These are phyloP conservation scores for Rhododendron kiyosumense DNA, from an alignment of 148 eudicot species.

Conservation along the genomic window DNA sequence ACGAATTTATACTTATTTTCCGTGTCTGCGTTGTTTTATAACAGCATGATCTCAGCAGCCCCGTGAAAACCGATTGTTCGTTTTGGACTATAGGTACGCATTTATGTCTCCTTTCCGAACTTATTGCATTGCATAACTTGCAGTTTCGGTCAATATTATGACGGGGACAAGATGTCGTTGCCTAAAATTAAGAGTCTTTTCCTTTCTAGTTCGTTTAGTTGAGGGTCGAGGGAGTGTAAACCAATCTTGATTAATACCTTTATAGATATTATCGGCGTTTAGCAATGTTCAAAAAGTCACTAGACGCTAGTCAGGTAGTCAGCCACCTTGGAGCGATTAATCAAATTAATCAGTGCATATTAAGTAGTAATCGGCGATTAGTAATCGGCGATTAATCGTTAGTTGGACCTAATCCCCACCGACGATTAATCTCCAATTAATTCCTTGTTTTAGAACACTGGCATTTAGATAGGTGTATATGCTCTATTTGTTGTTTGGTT, in stretches of 20 bases:
- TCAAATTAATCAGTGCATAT: no score
- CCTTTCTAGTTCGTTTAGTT: not conserved
- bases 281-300: not conserved
- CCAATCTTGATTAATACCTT: not conserved
- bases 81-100: constrained; percentile 88
- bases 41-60: constrained; percentile 63
- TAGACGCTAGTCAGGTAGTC: no score
- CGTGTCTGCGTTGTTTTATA: not conserved
- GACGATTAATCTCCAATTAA: no score
- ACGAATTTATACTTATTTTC: not conserved
- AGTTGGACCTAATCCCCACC: no score
- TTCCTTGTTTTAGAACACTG: no score
- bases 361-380: no score
- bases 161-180: not conserved
- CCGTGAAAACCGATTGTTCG: constrained; percentile 82
- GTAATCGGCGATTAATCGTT: no score
- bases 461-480: not conserved
- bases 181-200: not conserved
- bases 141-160: not conserved
- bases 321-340: no score
- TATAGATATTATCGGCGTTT: not conserved
- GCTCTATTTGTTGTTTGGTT: not conserved
- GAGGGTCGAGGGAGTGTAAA: not conserved
- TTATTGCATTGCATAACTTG: not conserved
- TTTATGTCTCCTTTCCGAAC: not conserved